Conservation (phyloP, 2,329 filamentous ascomycete species). For the Aspergillus sp. region DNA sequence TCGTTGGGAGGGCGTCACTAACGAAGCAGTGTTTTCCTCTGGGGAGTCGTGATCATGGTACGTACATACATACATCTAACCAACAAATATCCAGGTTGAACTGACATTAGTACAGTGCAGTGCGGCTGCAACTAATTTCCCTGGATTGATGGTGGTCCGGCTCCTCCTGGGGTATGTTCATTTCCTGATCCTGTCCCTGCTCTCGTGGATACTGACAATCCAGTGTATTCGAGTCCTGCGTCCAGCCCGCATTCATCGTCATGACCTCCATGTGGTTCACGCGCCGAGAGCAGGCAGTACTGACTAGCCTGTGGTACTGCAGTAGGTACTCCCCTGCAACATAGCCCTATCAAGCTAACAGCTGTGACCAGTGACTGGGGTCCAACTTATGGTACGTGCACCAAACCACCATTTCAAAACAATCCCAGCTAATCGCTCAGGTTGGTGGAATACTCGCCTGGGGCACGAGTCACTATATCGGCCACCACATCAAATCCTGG, state of each 20-base stretch:
- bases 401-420: no score
- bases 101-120: neutral
- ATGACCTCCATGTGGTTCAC: constrained; percentile 66
- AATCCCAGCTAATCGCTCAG: constrained; percentile 27
- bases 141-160: constrained; percentile 8
- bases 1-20: neutral
- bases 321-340: constrained; percentile 26
- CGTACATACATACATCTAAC: no score
- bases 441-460: constrained; percentile 65
- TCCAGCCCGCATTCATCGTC: constrained; percentile 29
- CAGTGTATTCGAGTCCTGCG: constrained; percentile 25
- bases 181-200: no score
- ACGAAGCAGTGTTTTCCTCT: constrained; percentile 43
- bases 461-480: constrained; percentile 45
- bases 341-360: neutral
- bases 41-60: constrained; percentile 49
- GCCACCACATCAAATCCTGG: constrained; percentile 58
- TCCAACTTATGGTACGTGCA: constrained; percentile 50
- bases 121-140: constrained; percentile 48
- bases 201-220: no score
- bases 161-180: constrained; percentile 10
- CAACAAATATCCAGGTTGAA: no score
- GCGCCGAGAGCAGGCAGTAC: constrained; percentile 62
- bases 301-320: constrained; percentile 69
- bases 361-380: constrained; percentile 55